phyloP scores from a whole-genome alignment of 129 eudicot genomes.

The Chrysanthemum lavandulifolium region DNA sequence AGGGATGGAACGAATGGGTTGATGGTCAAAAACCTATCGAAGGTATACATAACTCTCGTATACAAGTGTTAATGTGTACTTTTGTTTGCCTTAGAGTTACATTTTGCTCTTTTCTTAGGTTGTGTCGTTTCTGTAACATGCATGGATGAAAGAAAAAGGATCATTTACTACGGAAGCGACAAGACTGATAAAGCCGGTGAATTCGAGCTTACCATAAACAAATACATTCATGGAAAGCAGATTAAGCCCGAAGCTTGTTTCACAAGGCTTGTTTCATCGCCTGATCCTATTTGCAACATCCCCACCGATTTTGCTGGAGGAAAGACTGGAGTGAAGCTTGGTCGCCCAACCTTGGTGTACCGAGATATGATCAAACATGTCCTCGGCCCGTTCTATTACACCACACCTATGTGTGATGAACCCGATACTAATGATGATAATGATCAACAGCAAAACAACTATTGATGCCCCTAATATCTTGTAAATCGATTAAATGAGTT shows the following conservation, averaged over 20 bases:
- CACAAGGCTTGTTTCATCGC: conserved; percentile 73
- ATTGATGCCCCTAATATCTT: neutral
- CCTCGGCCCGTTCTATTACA: conserved; percentile 66
- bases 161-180: conserved; percentile 69
- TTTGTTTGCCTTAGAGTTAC: neutral
- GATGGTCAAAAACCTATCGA: conserved; percentile 60
- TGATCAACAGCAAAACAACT: conserved; percentile 31
- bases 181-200: conserved; percentile 65
- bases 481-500: neutral
- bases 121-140: conserved; percentile 73
- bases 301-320: conserved; percentile 72
- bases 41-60: conserved; percentile 33
- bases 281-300: conserved; percentile 76
- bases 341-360: conserved; percentile 64
- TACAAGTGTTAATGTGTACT: too few relatives aligned
- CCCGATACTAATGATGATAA: conserved; percentile 43
- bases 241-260: conserved; percentile 59
- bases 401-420: conserved; percentile 89
- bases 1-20: conserved; percentile 73
- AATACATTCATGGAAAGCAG: conserved; percentile 47
- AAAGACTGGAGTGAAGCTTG: conserved; percentile 64
- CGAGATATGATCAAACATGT: conserved; percentile 55
- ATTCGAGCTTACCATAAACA: conserved; percentile 48
- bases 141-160: conserved; percentile 55
- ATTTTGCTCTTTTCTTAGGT: conserved; percentile 40